Evolutionary conservation across 2,329 filamentous ascomycete species (phyloP).

Genomic region (Sarocladiaceae sp.): DNA sequence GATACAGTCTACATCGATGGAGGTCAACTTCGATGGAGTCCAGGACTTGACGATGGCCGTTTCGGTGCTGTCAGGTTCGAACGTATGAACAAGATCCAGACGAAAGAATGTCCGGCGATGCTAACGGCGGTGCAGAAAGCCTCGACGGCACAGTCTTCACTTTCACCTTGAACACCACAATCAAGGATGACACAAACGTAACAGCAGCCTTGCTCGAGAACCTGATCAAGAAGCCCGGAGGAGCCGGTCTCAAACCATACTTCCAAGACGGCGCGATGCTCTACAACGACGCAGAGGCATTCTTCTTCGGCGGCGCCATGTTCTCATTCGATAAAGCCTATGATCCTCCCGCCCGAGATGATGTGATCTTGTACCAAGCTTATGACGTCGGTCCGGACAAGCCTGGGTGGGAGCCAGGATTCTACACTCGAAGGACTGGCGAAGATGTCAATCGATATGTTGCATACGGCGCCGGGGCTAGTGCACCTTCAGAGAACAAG

Average conservation of each 20-base stretch:
- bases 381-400: slow-evolving; percentile 47
- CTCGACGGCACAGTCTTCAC: slow-evolving; percentile 48
- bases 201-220: slow-evolving; percentile 43
- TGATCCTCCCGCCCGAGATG: slow-evolving; percentile 34
- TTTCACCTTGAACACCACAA: slow-evolving; percentile 55
- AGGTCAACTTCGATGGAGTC: slow-evolving; percentile 50
- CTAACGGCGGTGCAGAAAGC: slow-evolving; percentile 38
- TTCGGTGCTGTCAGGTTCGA: slow-evolving; percentile 25
- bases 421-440: slow-evolving; percentile 35
- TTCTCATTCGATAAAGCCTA: slow-evolving; percentile 29
- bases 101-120: background rate
- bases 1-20: slow-evolving; percentile 65
- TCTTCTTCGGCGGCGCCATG: slow-evolving; percentile 57
- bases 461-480: slow-evolving; percentile 60
- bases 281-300: slow-evolving; percentile 59
- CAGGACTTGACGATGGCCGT: slow-evolving; percentile 42
- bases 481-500: slow-evolving; percentile 64
- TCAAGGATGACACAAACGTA: slow-evolving; percentile 47
- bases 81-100: background rate
- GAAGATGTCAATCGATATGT: slow-evolving; percentile 54
- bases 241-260: slow-evolving; percentile 50
- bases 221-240: slow-evolving; percentile 42
- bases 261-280: slow-evolving; percentile 62
- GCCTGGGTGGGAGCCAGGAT: slow-evolving; percentile 38
- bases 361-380: slow-evolving; percentile 46